A percentile compares a stretch with the other conserved stretches of the same genome.
Conservation (phyloP, 2,329 filamentous ascomycete genomes). For the Trichophyton verrucosum region DNA sequence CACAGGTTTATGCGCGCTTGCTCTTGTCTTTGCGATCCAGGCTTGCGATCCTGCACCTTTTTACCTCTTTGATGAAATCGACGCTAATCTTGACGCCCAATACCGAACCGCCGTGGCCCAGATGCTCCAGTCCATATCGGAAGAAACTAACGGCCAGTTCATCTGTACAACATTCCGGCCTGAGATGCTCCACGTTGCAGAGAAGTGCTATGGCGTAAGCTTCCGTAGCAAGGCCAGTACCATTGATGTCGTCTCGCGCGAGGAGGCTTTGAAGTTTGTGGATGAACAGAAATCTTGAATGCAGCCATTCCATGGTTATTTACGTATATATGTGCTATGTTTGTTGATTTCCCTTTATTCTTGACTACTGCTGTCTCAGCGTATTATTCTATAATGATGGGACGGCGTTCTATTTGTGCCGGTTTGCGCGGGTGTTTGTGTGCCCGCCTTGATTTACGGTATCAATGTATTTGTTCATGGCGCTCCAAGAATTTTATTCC, state of each 20-base stretch:
- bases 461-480: neutral
- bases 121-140: constrained; percentile 67
- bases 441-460: neutral
- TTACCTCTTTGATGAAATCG: constrained; percentile 98
- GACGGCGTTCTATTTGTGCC: neutral
- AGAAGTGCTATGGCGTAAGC: constrained; percentile 95
- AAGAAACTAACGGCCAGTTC: constrained; percentile 56
- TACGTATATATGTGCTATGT: neutral
- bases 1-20: constrained; percentile 81
- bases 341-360: neutral
- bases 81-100: constrained; percentile 94
- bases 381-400: neutral
- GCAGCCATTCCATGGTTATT: neutral
- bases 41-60: constrained; percentile 94
- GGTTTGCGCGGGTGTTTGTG: neutral
- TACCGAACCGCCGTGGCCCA: constrained; percentile 92
- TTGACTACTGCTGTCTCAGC: neutral
- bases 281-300: constrained; percentile 57
- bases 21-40: constrained; percentile 97
- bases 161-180: constrained; percentile 98
- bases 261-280: constrained; percentile 85
- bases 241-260: constrained; percentile 77
- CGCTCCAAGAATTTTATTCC: neutral
- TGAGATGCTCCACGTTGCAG: constrained; percentile 87
- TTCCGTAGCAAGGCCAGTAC: constrained; percentile 85